Conservation (phyloP, 768 basidiomycete genomes). For the Russula sp. region DNA sequence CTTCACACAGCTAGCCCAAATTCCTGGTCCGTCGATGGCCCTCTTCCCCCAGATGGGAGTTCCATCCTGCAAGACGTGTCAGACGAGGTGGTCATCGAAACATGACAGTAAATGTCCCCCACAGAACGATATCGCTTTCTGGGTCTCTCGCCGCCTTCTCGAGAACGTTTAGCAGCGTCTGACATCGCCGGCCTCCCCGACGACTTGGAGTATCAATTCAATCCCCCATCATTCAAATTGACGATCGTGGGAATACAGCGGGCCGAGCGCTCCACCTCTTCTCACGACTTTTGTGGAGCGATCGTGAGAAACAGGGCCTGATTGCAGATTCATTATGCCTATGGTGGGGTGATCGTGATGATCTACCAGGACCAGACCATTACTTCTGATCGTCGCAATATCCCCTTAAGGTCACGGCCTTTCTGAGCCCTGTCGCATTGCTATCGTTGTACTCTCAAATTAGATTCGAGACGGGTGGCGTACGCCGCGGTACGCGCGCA, state of each 20-base stretch:
- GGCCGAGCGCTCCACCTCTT: neutral
- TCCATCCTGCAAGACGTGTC: constrained; percentile 45
- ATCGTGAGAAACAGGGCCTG: too few relatives aligned
- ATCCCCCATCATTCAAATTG: neutral
- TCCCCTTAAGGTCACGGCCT: too few relatives aligned
- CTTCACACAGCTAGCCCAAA: constrained; percentile 82
- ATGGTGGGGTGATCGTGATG: too few relatives aligned
- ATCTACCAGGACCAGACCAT: too few relatives aligned
- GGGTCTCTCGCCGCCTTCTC: constrained; percentile 1
- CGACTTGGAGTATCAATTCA: neutral
- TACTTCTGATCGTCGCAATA: too few relatives aligned
- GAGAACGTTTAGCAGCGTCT: constrained; percentile 1
- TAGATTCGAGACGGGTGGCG: too few relatives aligned
- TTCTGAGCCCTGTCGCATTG: too few relatives aligned
- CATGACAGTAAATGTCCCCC: neutral
- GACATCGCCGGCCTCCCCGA: neutral
- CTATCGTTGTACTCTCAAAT: too few relatives aligned
- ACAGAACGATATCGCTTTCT: constrained; percentile 15
- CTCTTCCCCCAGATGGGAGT: constrained; percentile 60
- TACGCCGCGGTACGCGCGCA: too few relatives aligned
- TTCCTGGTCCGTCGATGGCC: constrained; percentile 69
- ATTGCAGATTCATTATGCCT: too few relatives aligned
- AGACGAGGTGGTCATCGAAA: neutral
- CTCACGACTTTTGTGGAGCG: neutral
- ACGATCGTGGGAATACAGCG: neutral